Base-by-base conservation (phyloP, 495 filamentous ascomycete species). In the Penicillium antarcticum region DNA sequence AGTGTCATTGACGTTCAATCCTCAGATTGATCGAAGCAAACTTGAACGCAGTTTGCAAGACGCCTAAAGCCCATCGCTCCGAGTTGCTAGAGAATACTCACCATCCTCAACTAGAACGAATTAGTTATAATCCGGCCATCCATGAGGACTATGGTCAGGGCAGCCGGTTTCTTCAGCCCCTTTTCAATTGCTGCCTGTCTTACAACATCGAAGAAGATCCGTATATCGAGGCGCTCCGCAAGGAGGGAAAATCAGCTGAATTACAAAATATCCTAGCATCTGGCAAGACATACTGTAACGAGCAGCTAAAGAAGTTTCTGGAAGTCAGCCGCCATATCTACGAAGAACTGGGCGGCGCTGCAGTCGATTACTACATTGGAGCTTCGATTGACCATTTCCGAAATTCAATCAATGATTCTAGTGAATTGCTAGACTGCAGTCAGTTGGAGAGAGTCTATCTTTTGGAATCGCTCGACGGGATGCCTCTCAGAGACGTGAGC, bases 321-420 rank as follows among this genome's bases (percentile, higher is more conserved):
- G 55, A 65, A 3, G 55, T 60, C n/a, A 65, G 62, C 32, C 5
- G 26, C 3, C 58, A 67, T 19, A 75, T 95, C 2, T 70, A 68
- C n/a, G 57, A 67, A 14, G 83, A 89, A 49, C 75, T 95, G n/a
- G 92, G 92, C 0, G 50, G 72, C 5, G 91, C 85, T 80, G 87
- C 87, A 4, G 77, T 81, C 0, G 85, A 92, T 23, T 87, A 82
- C 56, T 96, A 84, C 56, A 81, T 95, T 42, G 64, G 67, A 16
- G 61, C 71, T 41, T 85, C 80, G 32, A 72, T 87, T 17, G 58
- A 67, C 5, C 74, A 74, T 36, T 76, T 84, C 3, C 62, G 67
- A 14, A 59, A 58, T 12, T 62, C 65, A 1, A 32, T 71, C 6
- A 60, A 72, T 4, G 63, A 58, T 3, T 58, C 68, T 7, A 57